Conservation (phyloP, 805 yeast species). For the Saturnispora serradocipensis region DNA sequence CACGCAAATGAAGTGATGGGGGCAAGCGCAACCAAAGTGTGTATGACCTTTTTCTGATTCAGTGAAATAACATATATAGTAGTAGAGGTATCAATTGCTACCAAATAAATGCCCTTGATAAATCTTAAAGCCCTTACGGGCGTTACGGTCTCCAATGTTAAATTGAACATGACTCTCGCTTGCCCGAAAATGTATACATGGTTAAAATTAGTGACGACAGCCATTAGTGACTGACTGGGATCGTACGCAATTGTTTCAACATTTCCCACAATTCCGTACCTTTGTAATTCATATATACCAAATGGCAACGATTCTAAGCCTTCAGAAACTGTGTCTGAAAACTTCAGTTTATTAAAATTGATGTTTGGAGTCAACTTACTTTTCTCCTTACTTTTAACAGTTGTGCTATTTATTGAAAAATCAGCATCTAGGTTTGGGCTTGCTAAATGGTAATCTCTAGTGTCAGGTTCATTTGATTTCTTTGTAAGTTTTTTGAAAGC, state of each 20-base stretch:
- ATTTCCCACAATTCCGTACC: slow-evolving; percentile 56
- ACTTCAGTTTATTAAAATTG: slow-evolving; percentile 12
- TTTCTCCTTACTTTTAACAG: neutral
- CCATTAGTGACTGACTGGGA: slow-evolving; percentile 80
- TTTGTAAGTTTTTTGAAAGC: slow-evolving; percentile 10
- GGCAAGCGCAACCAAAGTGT: slow-evolving; percentile 54
- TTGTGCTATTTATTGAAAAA: neutral
- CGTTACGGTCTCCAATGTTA: slow-evolving; percentile 42
- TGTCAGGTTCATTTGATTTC: slow-evolving; percentile 11
- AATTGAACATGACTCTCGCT: slow-evolving; percentile 62
- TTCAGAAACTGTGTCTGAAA: slow-evolving; percentile 20
- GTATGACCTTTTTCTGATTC: slow-evolving; percentile 49
- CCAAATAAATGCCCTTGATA: slow-evolving; percentile 73
- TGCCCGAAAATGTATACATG: slow-evolving; percentile 78
- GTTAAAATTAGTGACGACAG: slow-evolving; percentile 64
- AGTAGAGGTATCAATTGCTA: slow-evolving; percentile 56
- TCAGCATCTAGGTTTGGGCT: slow-evolving; percentile 14
- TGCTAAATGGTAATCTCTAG: slow-evolving; percentile 13
- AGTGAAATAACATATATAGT: slow-evolving; percentile 63
- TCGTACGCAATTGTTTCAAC: slow-evolving; percentile 68
- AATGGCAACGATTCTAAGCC: slow-evolving; percentile 25
- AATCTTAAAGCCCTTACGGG: slow-evolving; percentile 52
- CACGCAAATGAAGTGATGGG: slow-evolving; percentile 59
- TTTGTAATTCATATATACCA: slow-evolving; percentile 25
- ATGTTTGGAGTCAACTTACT: slow-evolving; percentile 6